Evolutionary conservation across 768 basidiomycete species (phyloP).

Genomic region (Lyophyllum decastes): DNA sequence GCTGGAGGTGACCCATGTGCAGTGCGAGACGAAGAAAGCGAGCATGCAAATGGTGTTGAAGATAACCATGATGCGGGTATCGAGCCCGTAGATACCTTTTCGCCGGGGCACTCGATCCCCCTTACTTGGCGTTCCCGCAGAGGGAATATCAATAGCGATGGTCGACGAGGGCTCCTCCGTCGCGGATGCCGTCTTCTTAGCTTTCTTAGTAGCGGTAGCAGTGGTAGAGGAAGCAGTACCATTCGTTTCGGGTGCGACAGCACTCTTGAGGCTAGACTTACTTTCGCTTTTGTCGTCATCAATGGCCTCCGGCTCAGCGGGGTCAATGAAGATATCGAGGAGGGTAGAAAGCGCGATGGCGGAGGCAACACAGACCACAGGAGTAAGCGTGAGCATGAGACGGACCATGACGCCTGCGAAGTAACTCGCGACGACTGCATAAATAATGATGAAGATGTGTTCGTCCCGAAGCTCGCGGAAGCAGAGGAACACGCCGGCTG

Average conservation of each 20-base stretch:
- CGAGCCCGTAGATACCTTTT: slow-evolving; percentile 83
- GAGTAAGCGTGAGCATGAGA: slow-evolving; percentile 95
- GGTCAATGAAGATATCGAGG: slow-evolving; percentile 89
- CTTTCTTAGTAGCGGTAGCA: slow-evolving; percentile 51
- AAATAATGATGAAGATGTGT: slow-evolving; percentile 98
- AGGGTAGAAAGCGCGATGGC: slow-evolving; percentile 90
- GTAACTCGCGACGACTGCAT: slow-evolving; percentile 93
- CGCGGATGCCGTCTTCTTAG: slow-evolving; percentile 51
- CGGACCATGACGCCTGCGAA: slow-evolving; percentile 99
- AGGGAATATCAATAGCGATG: too few species aligned
- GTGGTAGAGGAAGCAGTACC: slow-evolving; percentile 19
- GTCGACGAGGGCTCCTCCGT: slow-evolving; percentile 26
- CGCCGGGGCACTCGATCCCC: slow-evolving; percentile 21
- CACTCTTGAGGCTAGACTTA: slow-evolving; percentile 10
- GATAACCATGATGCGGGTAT: slow-evolving; percentile 77
- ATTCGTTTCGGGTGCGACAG: neutral
- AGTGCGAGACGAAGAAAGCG: slow-evolving; percentile 91
- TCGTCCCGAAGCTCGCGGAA: slow-evolving; percentile 95
- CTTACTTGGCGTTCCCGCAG: slow-evolving; percentile 21
- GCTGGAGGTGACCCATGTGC: slow-evolving; percentile 92
- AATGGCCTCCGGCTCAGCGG: slow-evolving; percentile 57
- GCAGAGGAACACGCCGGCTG: slow-evolving; percentile 91
- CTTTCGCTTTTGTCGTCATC: slow-evolving; percentile 33
- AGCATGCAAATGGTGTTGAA: slow-evolving; percentile 80
- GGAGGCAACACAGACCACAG: slow-evolving; percentile 93